Base-by-base conservation (phyloP, 306 rosid species). In the Lathyrus sativus region DNA sequence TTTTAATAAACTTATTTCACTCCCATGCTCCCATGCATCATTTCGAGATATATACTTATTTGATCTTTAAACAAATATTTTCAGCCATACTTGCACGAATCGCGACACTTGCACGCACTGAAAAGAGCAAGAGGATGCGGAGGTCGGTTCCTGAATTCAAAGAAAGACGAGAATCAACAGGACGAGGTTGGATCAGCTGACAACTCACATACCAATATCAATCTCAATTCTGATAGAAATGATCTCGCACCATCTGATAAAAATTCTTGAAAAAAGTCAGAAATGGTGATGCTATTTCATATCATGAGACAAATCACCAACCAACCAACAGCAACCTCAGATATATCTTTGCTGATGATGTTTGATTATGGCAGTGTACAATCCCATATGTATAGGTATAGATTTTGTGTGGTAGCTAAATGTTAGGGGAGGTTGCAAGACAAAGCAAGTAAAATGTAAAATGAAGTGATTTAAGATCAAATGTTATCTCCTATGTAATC, bases 51-150 rank as follows among this genome's bases (percentile, higher is more conserved):
- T 43, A 55, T 63, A 22, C 24, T 67, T 64, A 65, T 37, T 48
- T 35, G 39, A 68, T 59, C 51, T 19, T 53, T 0, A 65, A 39
- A 39, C 33, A 11, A 18, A 38, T 63, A 50, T 82, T 80, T 80
- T 89, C 91, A 91, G 97, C 97, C 97, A 33, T 91, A 91, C 76
- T 71, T 88, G 88, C 97, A 91, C 28, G 97, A 91, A 79, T 91
- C 97, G 48, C 91, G 97, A 33, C 97, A 91, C 80, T 65, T 81
- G 83, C 97, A 88, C 54, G 97, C 97, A 12, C 64, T 91, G 64
- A 85, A 89, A 78, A 83, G 96, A 79, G 93, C 89, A 49, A 84
- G 97, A 69, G 97, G 97, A 78, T 86, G 96, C 43, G 97, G 97
- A 46, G 97, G 97, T 17, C 85, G 97, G 59, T 91, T 91, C 85